phyloP scores from a whole-genome alignment of 768 basidiomycete genomes.

The Strobilomyces dryophilus region DNA sequence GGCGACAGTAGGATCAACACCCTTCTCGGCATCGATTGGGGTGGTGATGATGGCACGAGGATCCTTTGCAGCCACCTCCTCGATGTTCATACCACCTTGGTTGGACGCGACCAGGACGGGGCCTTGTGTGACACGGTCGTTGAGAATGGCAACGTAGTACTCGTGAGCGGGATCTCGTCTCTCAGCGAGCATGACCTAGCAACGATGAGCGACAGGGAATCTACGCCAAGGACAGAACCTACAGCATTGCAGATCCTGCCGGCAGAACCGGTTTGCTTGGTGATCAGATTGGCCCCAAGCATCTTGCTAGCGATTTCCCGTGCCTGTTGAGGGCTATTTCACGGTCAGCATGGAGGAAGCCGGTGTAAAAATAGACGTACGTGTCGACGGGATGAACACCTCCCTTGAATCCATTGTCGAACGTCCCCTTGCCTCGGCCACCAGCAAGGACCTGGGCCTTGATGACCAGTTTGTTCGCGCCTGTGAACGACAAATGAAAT shows the following conservation, averaged over 20 bases:
- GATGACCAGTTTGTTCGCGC: conserved; percentile 79
- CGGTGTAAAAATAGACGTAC: conserved; percentile 37
- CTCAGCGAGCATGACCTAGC: conserved; percentile 95
- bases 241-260: conserved; percentile 96
- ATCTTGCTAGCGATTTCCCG: conserved; percentile 85
- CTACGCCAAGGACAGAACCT: conserved; percentile 26
- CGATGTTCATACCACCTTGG: conserved; percentile 99
- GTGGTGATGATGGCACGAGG: conserved; percentile 94
- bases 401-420: conserved; percentile 93
- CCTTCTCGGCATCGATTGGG: conserved; percentile 80
- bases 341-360: conserved; percentile 6
- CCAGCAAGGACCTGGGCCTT: conserved; percentile 99
- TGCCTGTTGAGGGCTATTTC: conserved; percentile 75
- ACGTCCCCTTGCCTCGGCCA: conserved; percentile 96
- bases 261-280: conserved; percentile 93
- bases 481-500: conserved; percentile 35
- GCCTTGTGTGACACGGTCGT: conserved; percentile 85
- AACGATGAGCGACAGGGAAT: conserved; percentile 11
- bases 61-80: conserved; percentile 96
- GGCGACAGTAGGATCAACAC: conserved; percentile 70
- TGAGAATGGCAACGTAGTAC: conserved; percentile 96
- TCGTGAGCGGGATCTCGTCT: conserved; percentile 91
- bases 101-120: conserved; percentile 91
- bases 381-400: conserved; percentile 93
- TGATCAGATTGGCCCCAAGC: conserved; percentile 94